Evolutionary conservation across 1,284 basidiomycete genomes (phyloP), one percentile per base, ranked within the genome.

Genomic region (Lignosus rhinocerotis): DNA sequence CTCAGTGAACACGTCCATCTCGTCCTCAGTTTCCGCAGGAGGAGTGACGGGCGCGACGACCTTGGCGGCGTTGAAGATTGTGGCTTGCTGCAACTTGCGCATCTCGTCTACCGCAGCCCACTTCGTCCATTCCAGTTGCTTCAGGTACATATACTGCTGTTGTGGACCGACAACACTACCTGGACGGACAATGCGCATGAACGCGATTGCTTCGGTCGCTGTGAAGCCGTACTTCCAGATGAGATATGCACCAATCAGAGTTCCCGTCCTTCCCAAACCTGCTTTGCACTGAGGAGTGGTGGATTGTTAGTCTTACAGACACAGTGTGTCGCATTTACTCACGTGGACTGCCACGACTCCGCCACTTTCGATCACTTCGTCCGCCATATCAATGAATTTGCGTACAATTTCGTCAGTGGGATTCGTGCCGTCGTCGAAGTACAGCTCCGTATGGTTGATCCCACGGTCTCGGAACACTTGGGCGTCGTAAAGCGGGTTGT

Each of bases 141-240:
- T 97, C 68, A 94, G 84, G 71, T 97, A 95, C 88, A 99, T 92
- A 72, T 94, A 99, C 71, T 98, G 96, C 69, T 93, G 91, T 65
- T 93, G 91, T 17, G 91, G 91, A 12, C 96, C 96, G 38, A 98
- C 96, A 14, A 98, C 96, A 72, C 94, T 95, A 2, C 94, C 94
- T 0, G 96, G 97, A 43, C 96, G 87, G 62, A 98, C 89, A 64
- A 99, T 92, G 21, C 97, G 89, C 97, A 99, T 99, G 75, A 95
- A 98, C 0, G 92, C 97, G 61, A 99, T 99, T 9, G 90, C 96
- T 76, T 99, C 97, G 56, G 89, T 87, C 0, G 96, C 96, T n/a
- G 94, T 94, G 72, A 99, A 99, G n/a, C 92, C 92, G 70, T 98
- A 96, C 77, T 97, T 98, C 92, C 97, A 99, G 66, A 98, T 93